Percentiles rank a stretch among this genome's conserved stretches.
These are phyloP conservation scores for Fusarium sambucinum DNA, from an alignment of 2,329 filamentous ascomycete genomes.

Conservation along the genomic window DNA sequence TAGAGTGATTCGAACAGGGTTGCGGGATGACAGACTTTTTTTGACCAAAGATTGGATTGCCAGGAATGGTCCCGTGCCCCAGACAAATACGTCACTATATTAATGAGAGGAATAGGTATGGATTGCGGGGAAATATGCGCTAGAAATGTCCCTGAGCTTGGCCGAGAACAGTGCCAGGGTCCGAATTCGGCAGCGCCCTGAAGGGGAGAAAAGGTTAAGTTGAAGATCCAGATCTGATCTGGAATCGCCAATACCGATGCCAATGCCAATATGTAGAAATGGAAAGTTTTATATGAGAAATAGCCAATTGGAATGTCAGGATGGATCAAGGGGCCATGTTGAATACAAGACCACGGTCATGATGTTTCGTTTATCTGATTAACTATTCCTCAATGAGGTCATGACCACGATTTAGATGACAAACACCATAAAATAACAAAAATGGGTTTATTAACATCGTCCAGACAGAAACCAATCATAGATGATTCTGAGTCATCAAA, in stretches of 20 bases:
- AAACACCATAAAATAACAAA: conserved; percentile 25
- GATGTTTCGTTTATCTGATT: conserved; percentile 11
- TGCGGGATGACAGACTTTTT: conserved; percentile 43
- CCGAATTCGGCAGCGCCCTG: conserved; percentile 23
- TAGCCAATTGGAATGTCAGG: conserved; percentile 22
- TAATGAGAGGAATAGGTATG: conserved; percentile 22
- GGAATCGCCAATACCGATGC: conserved; percentile 20
- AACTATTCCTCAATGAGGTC: conserved; percentile 24
- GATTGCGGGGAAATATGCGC: conserved; percentile 31
- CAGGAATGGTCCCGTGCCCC: conserved; percentile 43
- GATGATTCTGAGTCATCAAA: conserved; percentile 31
- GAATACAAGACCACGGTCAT: conserved; percentile 1
- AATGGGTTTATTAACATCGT: conserved; percentile 15
- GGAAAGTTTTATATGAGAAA: neutral
- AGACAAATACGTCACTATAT: conserved; percentile 45
- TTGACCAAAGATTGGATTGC: conserved; percentile 31
- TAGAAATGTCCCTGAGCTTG: conserved; percentile 24
- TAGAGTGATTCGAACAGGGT: conserved; percentile 14
- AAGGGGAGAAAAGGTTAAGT: conserved; percentile 1
- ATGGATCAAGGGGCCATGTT: conserved; percentile 1
- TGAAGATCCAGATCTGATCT: conserved; percentile 23
- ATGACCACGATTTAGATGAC: conserved; percentile 13
- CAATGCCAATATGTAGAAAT: conserved; percentile 17
- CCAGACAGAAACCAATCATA: conserved; percentile 30
- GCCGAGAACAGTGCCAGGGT: conserved; percentile 5